Conservation (phyloP, 176 grass and related monocot species). For the Oryza glaberrima region DNA sequence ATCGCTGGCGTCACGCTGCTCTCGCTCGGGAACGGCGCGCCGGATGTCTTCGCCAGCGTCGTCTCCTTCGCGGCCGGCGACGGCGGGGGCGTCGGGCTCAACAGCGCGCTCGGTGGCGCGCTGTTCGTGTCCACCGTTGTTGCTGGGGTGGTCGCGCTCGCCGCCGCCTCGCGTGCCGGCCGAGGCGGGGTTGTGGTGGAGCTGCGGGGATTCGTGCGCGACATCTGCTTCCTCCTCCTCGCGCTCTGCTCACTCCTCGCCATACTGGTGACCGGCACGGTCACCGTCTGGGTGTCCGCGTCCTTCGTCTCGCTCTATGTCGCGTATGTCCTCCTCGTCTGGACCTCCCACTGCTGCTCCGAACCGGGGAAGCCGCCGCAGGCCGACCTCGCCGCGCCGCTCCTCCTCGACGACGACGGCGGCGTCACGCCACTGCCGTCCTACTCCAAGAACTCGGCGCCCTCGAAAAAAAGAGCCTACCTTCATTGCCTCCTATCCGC, state of each 20-base stretch:
- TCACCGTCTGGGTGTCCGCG: conserved; percentile 73
- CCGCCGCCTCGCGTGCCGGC: not conserved
- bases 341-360: conserved; percentile 69
- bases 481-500: conserved; percentile 33
- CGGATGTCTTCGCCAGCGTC: conserved; percentile 81
- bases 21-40: conserved; percentile 83
- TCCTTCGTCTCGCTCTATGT: conserved; percentile 79
- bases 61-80: conserved; percentile 67
- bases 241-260: conserved; percentile 66
- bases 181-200: conserved; percentile 39
- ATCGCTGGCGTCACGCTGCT: conserved; percentile 92
- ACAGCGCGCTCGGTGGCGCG: conserved; percentile 79
- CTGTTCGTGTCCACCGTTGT: conserved; percentile 87
- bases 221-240: conserved; percentile 77
- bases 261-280: conserved; percentile 50
- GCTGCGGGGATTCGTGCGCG: conserved; percentile 70
- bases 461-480: not conserved
- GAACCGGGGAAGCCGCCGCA: conserved; percentile 19
- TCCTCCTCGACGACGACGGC: conserved; percentile 42
- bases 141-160: conserved; percentile 69
- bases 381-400: conserved; percentile 41
- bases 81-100: conserved; percentile 61
- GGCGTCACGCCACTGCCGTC: conserved; percentile 30
- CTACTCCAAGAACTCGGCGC: conserved; percentile 12
- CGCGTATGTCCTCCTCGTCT: conserved; percentile 72